phyloP scores from a whole-genome alignment of 2,329 filamentous ascomycete genomes.

The Trichophyton benhamiae region DNA sequence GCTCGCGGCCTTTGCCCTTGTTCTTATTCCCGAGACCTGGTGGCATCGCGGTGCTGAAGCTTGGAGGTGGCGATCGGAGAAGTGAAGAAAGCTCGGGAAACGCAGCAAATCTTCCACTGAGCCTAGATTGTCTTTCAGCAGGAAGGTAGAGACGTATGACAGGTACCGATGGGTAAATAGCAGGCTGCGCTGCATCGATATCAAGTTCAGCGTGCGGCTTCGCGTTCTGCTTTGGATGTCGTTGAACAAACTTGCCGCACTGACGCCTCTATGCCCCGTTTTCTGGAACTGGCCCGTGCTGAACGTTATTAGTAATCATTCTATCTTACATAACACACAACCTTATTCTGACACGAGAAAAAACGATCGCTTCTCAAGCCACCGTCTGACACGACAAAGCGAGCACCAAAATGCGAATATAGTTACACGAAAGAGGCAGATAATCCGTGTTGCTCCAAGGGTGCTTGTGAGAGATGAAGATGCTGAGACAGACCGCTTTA shows the following conservation, averaged over 20 bases:
- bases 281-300: neutral
- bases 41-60: constrained; percentile 25
- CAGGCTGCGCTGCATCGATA: neutral
- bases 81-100: neutral
- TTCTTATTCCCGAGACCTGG: constrained; percentile 32
- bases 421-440: too few species aligned
- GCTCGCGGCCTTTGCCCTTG: constrained; percentile 44
- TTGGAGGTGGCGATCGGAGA: neutral
- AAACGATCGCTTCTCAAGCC: neutral
- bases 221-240: neutral
- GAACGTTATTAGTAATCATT: neutral
- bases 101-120: neutral
- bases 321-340: neutral
- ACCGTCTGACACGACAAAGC: neutral
- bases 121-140: neutral
- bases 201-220: neutral
- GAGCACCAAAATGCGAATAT: too few species aligned
- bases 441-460: too few species aligned
- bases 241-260: neutral
- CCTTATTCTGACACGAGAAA: neutral
- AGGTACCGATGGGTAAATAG: neutral
- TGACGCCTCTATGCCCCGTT: neutral
- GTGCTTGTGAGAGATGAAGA: too few species aligned
- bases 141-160: neutral
- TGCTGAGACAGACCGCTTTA: too few species aligned